These are phyloP conservation scores for Dichotomopilus funicola DNA, from an alignment of 2,329 filamentous ascomycete genomes.

Conservation along the genomic window DNA sequence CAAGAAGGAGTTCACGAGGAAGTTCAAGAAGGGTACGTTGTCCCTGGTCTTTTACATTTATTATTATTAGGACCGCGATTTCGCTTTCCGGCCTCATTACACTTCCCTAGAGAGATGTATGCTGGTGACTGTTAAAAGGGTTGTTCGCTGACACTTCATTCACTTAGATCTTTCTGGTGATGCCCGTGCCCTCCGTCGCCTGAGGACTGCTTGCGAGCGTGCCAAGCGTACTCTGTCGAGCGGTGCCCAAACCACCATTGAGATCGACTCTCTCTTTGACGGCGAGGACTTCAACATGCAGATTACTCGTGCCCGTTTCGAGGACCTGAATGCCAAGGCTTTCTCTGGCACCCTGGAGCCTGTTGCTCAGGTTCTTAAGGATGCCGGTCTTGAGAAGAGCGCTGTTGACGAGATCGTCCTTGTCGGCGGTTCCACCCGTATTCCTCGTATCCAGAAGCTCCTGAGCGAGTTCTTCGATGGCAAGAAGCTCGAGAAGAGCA, in stretches of 20 bases:
- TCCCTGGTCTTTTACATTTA: no score
- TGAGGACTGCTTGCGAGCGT: constrained; percentile 97
- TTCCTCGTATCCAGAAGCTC: constrained; percentile 97
- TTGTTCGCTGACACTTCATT: background rate
- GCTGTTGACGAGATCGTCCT: constrained; percentile 97
- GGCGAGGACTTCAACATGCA: constrained; percentile 96
- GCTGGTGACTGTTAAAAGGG: no score
- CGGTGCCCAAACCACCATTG: constrained; percentile 93
- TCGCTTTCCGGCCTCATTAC: no score
- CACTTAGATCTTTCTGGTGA: constrained; percentile 61
- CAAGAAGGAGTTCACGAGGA: constrained; percentile 86
- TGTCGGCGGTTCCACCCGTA: constrained; percentile 98
- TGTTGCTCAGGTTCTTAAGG: constrained; percentile 94
- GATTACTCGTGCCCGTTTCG: constrained; percentile 98
- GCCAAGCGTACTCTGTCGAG: constrained; percentile 98
- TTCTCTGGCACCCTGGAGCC: constrained; percentile 92
- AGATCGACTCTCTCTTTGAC: constrained; percentile 98
- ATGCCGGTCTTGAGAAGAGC: constrained; percentile 79
- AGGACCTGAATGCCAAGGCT: constrained; percentile 94
- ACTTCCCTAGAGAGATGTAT: no score
- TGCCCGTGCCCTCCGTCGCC: constrained; percentile 86
- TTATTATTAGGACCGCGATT: no score
- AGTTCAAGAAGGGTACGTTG: constrained; percentile 58
- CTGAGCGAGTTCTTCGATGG: constrained; percentile 98
- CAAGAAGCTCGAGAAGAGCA: constrained; percentile 99